phyloP scores from a whole-genome alignment of 2,329 filamentous ascomycete genomes.

The Arthrobotrys sinensis region DNA sequence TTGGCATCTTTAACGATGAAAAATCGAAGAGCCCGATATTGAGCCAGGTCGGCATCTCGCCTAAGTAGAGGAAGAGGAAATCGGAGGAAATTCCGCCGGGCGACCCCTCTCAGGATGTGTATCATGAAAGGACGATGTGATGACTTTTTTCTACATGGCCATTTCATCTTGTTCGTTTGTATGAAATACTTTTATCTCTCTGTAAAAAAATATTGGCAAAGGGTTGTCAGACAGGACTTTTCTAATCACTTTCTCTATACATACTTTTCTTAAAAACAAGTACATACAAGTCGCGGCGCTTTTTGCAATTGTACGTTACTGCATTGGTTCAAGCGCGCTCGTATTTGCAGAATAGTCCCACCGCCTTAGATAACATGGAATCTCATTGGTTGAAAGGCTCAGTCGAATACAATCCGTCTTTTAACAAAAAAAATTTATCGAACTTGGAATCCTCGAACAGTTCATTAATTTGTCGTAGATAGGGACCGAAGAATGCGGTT shows the following conservation, averaged over 20 bases:
- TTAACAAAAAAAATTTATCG: no score
- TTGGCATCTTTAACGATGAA: constrained; percentile 81
- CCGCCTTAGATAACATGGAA: not conserved
- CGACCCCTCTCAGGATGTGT: constrained; percentile 1
- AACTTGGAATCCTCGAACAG: not conserved
- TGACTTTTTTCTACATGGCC: constrained; percentile 30
- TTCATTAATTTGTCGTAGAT: not conserved
- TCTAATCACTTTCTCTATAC: constrained; percentile 56
- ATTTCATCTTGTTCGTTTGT: constrained; percentile 49
- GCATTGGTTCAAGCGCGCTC: not conserved
- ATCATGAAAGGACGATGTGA: constrained; percentile 44
- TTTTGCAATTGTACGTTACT: constrained; percentile 2
- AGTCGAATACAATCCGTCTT: no score
- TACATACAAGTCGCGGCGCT: not conserved
- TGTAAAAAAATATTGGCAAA: constrained; percentile 53
- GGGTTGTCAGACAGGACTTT: constrained; percentile 32
- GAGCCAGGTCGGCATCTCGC: constrained; percentile 61
- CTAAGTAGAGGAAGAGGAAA: constrained; percentile 40
- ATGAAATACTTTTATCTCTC: constrained; percentile 47
- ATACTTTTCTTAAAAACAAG: constrained; percentile 18
- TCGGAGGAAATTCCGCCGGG: not conserved
- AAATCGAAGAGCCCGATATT: constrained; percentile 56
- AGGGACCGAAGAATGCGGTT: not conserved
- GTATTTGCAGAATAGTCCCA: not conserved
- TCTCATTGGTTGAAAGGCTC: not conserved